Base-by-base conservation (phyloP, 2,329 filamentous ascomycete genomes). In the Cercospora nicotianae region DNA sequence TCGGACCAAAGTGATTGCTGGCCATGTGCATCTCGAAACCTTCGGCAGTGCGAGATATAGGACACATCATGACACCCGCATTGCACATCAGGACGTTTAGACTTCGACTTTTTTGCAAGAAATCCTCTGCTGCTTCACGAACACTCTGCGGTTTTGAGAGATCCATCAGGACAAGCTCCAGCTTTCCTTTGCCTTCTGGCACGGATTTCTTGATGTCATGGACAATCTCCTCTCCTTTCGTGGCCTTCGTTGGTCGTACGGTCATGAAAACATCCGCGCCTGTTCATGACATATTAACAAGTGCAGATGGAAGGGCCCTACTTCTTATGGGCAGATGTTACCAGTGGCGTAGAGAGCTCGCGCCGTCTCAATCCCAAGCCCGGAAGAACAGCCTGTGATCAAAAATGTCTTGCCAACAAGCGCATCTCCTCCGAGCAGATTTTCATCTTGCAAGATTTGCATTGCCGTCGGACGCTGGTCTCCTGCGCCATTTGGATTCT, bases 1-100 rank as follows among this genome's bases (percentile, higher is more conserved):
- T 0, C 60, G 5, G 4, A 62, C 60, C 60, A 31, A 87, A 75
- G 71, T 87, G 81, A 73, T 87, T 87, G 13, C 80, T 82, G 26
- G 79, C 84, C 65, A 87, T 83, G 64, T 87, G 84, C 0, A 74
- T 72, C 70, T 87, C 85, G 67, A 80, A 81, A 18, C 63, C 63
- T 45, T 69, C 48, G 8, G 60, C 31, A 26, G 51, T 63, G 26
- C 39, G 31, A 1, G 36, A 51, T 18, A 66, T n/a, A 3, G 66
- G 63, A 36, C 66, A 68, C 45, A 64, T 59, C 62, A 65, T 65
- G 1, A 68, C 28, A n/a, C 66, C 63, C 23, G 62, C 66, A 28
- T 65, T 68, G 23, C 42, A 66, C 2, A 71, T 71, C 63, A 71
- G 57, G 4, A 71, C 39, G 18, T 71, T 67, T n/a, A 71, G 26